Base-by-base conservation (phyloP, 257 asterid genomes). In the Primulina tabacum region DNA sequence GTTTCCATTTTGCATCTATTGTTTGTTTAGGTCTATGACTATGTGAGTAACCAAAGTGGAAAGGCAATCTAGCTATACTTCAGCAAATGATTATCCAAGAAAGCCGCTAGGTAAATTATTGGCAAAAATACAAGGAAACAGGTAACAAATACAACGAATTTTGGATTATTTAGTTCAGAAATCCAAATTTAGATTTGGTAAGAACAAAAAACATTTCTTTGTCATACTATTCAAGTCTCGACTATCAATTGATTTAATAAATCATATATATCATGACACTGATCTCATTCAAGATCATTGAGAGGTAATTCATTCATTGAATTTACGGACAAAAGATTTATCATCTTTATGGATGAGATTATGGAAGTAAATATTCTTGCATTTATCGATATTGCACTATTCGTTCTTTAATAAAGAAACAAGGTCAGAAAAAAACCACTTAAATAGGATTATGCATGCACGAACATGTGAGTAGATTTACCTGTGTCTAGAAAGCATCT, bases 401-500 rank as follows among this genome's bases (percentile, higher is more conserved):
- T 14, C 8, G 2, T 47, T 16, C 56, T 47, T 47, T 16, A 14
- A 38, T 38, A 14, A 47, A 16, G 20, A 16, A 47, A 47, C 56
- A 47, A 16, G 18, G 56, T 16, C 20, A 12, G 56, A 16, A 47
- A 47, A 35, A 47, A 47, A 47, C 53, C 6, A 43, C 5, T 47
- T 47, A 47, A 14, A 47, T 14, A 14, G 7, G 20, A 47, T 14
- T n/a, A 47, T 16, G 20, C 21, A 6, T 14, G 8, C 57, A 50
- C 2, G 21, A 50, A 6, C 57, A 6, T 50, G 50, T 43, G 6
- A 14, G 8, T 50, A 14, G 20, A 50, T 17, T 5, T 14, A 76
- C 80, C 80, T 30, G 69, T 76, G 80, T 80, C 95, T 86, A 63
- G 92, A 79, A 76, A 88, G 95, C 87, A 86, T 79, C 83, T 84